phyloP scores from a whole-genome alignment of 371 early-diverging fungal species.

The Rhizomucor miehei region DNA sequence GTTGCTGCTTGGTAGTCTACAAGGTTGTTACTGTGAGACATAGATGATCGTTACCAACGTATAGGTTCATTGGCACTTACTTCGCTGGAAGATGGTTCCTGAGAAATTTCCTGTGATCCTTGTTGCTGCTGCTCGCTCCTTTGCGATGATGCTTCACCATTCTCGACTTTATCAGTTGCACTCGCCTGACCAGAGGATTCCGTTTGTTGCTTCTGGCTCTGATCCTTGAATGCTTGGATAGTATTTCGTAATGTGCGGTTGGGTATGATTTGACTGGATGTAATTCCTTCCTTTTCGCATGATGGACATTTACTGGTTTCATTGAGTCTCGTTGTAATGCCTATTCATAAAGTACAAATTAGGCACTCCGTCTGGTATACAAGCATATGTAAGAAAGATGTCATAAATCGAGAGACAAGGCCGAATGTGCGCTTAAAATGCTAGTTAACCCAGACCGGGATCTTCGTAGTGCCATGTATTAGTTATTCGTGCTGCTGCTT shows the following conservation, averaged over 20 bases:
- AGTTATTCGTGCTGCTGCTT: not conserved
- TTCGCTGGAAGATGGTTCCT: not conserved
- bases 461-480: too few relatives aligned
- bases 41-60: too few relatives aligned
- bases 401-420: too few relatives aligned
- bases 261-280: conserved; percentile 27
- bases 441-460: too few relatives aligned
- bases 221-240: conserved; percentile 27
- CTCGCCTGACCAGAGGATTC: conserved; percentile 16
- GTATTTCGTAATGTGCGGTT: conserved; percentile 34
- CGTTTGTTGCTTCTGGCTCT: conserved; percentile 18
- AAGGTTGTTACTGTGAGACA: too few relatives aligned
- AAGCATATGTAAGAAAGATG: conserved; percentile 4
- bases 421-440: too few relatives aligned
- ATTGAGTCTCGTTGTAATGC: conserved; percentile 28
- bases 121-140: conserved; percentile 1
- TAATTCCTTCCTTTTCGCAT: conserved; percentile 31
- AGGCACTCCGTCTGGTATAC: too few relatives aligned
- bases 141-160: not conserved
- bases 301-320: conserved; percentile 31
- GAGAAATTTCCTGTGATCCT: too few relatives aligned
- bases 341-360: conserved; percentile 15
- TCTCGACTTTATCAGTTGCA: conserved; percentile 2
- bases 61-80: too few relatives aligned
- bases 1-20: too few relatives aligned